Percentiles rank a stretch among this genome's conserved stretches.
phyloP scores from a whole-genome alignment of 2,329 filamentous ascomycete species.

The Fusarium sterilihyphosum region DNA sequence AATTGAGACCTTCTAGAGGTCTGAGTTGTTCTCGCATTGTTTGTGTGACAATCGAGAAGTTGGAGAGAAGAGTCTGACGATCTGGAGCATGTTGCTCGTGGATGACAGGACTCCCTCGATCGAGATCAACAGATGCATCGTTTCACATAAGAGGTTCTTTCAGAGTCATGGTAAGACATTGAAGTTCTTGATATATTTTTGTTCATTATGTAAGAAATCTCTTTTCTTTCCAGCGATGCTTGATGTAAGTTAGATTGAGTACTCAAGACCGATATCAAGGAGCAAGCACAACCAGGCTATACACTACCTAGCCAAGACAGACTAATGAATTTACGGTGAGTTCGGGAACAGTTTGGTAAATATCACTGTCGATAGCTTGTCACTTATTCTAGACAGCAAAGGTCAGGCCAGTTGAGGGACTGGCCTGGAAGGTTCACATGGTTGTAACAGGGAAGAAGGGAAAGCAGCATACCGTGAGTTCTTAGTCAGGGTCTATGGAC shows the following conservation, averaged over 20 bases:
- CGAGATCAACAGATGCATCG: neutral
- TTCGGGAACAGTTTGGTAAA: too few species aligned
- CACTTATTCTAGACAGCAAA: neutral
- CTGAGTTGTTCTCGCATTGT: too few species aligned
- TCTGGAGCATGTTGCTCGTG: neutral
- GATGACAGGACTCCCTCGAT: neutral
- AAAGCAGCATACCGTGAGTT: too few species aligned
- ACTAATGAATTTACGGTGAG: accelerated
- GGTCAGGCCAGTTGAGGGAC: too few species aligned
- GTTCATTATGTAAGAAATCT: neutral
- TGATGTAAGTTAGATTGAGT: neutral
- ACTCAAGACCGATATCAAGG: neutral
- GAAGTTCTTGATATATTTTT: accelerated
- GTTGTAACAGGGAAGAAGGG: too few species aligned
- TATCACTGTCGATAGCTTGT: too few species aligned
- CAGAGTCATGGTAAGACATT: too few species aligned
- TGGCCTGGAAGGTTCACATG: neutral
- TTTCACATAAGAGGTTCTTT: neutral
- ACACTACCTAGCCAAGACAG: neutral
- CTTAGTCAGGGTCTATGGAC: neutral
- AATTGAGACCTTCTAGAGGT: neutral
- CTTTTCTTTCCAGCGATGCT: neutral
- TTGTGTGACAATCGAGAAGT: neutral
- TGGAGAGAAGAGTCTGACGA: neutral
- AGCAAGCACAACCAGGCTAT: neutral